Evolutionary conservation across 139 green algal species (phyloP), one percentile per base, ranked within the genome.

Genomic region (Diplosphaera chodatii): DNA sequence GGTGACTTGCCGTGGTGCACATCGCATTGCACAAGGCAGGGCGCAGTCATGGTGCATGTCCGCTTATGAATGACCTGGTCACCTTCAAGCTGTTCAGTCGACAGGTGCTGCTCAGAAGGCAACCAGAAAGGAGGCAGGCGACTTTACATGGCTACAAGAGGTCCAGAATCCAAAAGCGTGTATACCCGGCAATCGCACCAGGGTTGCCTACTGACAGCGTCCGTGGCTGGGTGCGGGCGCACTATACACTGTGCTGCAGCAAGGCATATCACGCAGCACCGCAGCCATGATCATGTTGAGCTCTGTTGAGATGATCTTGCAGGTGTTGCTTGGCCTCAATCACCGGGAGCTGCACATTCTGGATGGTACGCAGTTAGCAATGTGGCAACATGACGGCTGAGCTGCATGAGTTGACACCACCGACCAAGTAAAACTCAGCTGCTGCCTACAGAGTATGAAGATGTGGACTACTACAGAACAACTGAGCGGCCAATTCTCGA

Each of bases 381-480:
- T n/a, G n/a, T n/a, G n/a, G n/a, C n/a, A n/a, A n/a, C n/a, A n/a
- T n/a, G n/a, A n/a, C n/a, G n/a, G n/a, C n/a, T n/a, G n/a, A n/a
- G n/a, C n/a, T n/a, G n/a, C n/a, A n/a, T n/a, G n/a, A n/a, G n/a
- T n/a, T n/a, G n/a, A n/a, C n/a, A n/a, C n/a, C n/a, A n/a, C n/a
- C n/a, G n/a, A n/a, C n/a, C n/a, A n/a, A n/a, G n/a, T n/a, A n/a
- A n/a, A n/a, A n/a, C n/a, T n/a, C n/a, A n/a, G n/a, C n/a, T n/a
- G n/a, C n/a, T n/a, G 10, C 37, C 37, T 48, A 59, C 37, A 69
- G 86, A 86, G 30, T 94, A 91, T 69, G 89, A 94, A 41, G 77
- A 74, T 4, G 83, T 90, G 5, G 89, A 94, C 48, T 94, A 94
- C 66, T 86, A 83, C 66, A 80, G 87, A 23, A 32, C 65, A 1